These are phyloP conservation scores for Mucuna pruriens DNA, from an alignment of 306 rosid species.

Conservation along the genomic window DNA sequence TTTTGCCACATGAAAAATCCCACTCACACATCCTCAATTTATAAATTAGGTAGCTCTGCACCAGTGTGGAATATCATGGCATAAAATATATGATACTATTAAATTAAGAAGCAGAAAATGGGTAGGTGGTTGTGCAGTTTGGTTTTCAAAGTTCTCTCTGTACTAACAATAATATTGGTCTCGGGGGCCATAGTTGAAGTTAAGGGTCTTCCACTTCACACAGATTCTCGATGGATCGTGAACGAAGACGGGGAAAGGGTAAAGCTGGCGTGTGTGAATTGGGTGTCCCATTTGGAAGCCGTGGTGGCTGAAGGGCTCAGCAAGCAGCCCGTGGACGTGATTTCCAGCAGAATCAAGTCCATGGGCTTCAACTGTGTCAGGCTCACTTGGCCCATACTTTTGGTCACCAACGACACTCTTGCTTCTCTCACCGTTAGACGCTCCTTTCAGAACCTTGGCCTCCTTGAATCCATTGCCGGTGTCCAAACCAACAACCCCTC, in stretches of 20 bases:
- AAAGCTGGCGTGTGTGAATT: slow-evolving; percentile 83
- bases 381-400: slow-evolving; percentile 81
- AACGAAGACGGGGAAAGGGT: slow-evolving; percentile 67
- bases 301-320: slow-evolving; percentile 88
- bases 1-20: background rate
- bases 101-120: slow-evolving; percentile 23
- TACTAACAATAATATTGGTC: background rate
- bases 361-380: slow-evolving; percentile 95
- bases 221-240: slow-evolving; percentile 83
- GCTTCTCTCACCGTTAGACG: slow-evolving; percentile 69
- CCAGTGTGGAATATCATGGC: background rate
- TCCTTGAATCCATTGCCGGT: slow-evolving; percentile 55
- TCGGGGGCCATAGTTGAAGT: background rate
- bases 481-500: slow-evolving; percentile 75
- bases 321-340: slow-evolving; percentile 69
- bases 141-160: background rate
- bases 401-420: slow-evolving; percentile 67
- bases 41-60: background rate
- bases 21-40: background rate
- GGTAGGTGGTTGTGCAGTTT: background rate
- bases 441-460: slow-evolving; percentile 65
- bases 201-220: slow-evolving; percentile 55
- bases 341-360: slow-evolving; percentile 52
- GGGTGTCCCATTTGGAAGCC: slow-evolving; percentile 82
- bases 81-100: background rate